Evolutionary conservation across 2,329 filamentous ascomycete genomes (phyloP), one percentile per base, ranked within the genome.

Genomic region (Chaetomiaceae sp.): DNA sequence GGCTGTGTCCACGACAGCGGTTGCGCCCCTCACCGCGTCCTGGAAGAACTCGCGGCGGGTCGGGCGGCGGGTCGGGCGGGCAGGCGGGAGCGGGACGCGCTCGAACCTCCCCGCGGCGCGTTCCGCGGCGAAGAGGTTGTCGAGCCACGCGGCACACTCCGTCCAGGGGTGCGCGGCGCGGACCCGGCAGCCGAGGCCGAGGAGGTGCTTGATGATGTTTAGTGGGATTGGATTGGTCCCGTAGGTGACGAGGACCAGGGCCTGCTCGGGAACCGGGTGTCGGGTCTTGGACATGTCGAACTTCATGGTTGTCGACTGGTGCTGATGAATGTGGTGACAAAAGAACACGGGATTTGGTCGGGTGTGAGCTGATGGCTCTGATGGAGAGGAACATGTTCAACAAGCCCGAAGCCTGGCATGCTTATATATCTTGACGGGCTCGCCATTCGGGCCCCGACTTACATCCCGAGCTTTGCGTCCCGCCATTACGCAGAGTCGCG

Each of bases 171-270:
- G 76, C 14, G 74, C 72, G 20, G 47, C 9, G 4, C 75, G 71
- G 4, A 79, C 74, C 4, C 59, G 59, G 59, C 69, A 76, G 6
- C 74, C 74, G 3, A 64, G 61, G 1, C 66, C 51, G 17, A 78
- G 65, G 9, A 78, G 64, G 12, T 70, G 61, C 14, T 72, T 61
- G 38, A 67, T 64, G 7, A 75, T 63, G 38, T 78, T 71, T 4
- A 69, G 68, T 19, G 65, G 74, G 17, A 79, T 65, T 55, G 70
- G 75, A 17, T 75, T 73, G 42, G 71, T 77, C 1, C 67, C 70
- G 9, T 75, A 73, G 1, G 75, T 78, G 12, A 79, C 69, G 3
- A 78, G 69, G 23, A 49, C 42, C n/a, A 40, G 2, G 15, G 36
- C 27, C 27, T 25, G 17, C 14, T 33, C 8, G 19, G 43, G 40